These are phyloP conservation scores for Trypanosoma conorhini DNA, from an alignment of 208 protist species.

Conservation along the genomic window DNA sequence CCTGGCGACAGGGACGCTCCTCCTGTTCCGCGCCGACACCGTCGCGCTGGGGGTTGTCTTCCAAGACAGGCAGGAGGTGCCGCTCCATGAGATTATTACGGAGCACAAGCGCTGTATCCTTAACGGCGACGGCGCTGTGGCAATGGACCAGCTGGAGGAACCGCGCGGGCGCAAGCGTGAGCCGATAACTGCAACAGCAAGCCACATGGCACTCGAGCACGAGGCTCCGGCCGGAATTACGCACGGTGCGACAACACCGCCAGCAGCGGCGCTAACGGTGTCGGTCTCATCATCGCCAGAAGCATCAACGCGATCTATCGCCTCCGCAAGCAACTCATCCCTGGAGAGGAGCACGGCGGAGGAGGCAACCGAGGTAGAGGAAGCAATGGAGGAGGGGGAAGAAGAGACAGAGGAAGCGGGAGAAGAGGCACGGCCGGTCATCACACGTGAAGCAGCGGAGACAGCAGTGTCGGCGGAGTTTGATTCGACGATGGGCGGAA, in stretches of 20 bases:
- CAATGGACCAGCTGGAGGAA: conserved; percentile 11
- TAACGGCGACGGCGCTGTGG: neutral
- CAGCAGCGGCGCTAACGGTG: neutral
- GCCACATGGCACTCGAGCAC: neutral
- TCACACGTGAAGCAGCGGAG: neutral
- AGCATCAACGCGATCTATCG: neutral
- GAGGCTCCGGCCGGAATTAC: neutral
- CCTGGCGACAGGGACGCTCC: conserved; percentile 42
- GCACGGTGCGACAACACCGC: neutral
- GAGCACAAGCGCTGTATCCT: conserved; percentile 14
- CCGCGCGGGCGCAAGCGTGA: conserved; percentile 11
- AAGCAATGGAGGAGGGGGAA: no score
- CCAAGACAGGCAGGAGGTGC: conserved; percentile 10
- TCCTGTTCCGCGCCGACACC: conserved; percentile 40
- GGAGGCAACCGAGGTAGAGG: neutral
- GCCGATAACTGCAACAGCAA: neutral
- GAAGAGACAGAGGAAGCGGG: neutral
- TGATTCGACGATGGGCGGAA: neutral
- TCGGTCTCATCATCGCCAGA: neutral
- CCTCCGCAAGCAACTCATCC: neutral
- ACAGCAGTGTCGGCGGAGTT: neutral
- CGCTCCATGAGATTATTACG: conserved; percentile 2
- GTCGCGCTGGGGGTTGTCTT: conserved; percentile 41
- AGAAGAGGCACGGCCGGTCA: neutral
- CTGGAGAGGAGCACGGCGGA: neutral